These are phyloP conservation scores for Lipomyces lipofer DNA, from an alignment of 805 yeast genomes.

Conservation along the genomic window DNA sequence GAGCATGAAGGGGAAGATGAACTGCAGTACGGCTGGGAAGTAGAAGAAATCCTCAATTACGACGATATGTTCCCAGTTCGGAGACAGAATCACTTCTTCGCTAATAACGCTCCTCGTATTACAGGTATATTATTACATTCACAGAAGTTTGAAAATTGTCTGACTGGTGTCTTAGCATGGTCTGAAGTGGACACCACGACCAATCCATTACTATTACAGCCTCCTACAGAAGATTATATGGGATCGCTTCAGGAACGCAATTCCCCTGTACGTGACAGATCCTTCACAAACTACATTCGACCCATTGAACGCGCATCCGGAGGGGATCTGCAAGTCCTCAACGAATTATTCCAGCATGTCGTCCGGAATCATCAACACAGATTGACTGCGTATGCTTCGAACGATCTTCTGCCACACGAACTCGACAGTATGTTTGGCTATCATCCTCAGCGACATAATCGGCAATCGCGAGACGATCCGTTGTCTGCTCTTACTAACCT, in stretches of 20 bases:
- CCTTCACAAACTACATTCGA: neutral
- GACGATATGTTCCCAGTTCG: constrained; percentile 11
- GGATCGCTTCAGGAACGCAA: neutral
- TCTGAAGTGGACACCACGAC: constrained; percentile 22
- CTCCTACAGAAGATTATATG: constrained; percentile 2
- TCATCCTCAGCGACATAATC: constrained; percentile 5
- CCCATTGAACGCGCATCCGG: neutral
- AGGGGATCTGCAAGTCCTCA: constrained; percentile 15
- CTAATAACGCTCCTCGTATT: constrained; percentile 1
- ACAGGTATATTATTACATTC: no score
- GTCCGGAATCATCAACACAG: constrained; percentile 16
- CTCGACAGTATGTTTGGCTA: constrained; percentile 19
- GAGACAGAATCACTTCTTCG: constrained; percentile 5
- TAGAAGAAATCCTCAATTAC: constrained; percentile 16
- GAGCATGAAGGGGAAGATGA: constrained; percentile 22
- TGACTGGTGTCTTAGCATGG: constrained; percentile 6
- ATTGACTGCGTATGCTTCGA: constrained; percentile 1
- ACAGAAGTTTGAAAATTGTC: no score
- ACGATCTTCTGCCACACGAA: constrained; percentile 21
- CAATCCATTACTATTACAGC: constrained; percentile 25
- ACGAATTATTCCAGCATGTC: constrained; percentile 22
- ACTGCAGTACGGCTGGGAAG: constrained; percentile 19
- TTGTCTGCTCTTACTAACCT: constrained; percentile 26
- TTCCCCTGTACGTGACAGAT: neutral
- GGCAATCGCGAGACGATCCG: constrained; percentile 23